phyloP scores from a whole-genome alignment of 116 monocot genomes.

The Dioscorea cayenensis region DNA sequence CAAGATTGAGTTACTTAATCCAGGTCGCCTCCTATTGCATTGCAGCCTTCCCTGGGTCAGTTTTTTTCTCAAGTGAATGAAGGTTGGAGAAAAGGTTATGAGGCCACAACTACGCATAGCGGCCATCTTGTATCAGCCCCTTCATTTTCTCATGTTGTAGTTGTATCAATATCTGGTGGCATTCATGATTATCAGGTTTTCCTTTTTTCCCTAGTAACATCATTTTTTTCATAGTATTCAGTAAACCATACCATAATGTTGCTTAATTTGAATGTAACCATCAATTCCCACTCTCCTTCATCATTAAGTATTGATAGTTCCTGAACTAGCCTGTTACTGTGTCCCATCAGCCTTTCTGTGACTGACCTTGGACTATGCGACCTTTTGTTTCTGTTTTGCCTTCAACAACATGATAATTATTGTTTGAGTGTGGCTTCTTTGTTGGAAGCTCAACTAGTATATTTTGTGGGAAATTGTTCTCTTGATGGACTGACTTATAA shows the following conservation, averaged over 20 bases:
- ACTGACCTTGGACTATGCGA: too few relatives aligned
- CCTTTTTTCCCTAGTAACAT: neutral
- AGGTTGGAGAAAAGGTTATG: slow-evolving; percentile 79
- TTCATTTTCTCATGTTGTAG: slow-evolving; percentile 69
- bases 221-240: neutral
- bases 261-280: too few relatives aligned
- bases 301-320: too few relatives aligned
- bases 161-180: slow-evolving; percentile 86
- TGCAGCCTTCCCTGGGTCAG: slow-evolving; percentile 92
- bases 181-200: slow-evolving; percentile 86
- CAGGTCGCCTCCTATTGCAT: slow-evolving; percentile 93
- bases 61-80: slow-evolving; percentile 76
- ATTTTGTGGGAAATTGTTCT: too few relatives aligned
- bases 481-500: too few relatives aligned
- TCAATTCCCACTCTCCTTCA: too few relatives aligned
- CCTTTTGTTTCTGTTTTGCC: too few relatives aligned
- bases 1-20: slow-evolving; percentile 22
- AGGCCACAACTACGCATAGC: slow-evolving; percentile 19
- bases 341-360: too few relatives aligned
- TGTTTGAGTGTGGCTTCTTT: too few relatives aligned
- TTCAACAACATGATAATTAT: too few relatives aligned
- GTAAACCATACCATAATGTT: neutral
- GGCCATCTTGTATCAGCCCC: slow-evolving; percentile 38
- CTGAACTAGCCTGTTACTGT: too few relatives aligned
- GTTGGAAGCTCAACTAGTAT: too few relatives aligned